These are phyloP conservation scores for Silene vulgaris DNA, from an alignment of 179 eudicot genomes.

Conservation along the genomic window DNA sequence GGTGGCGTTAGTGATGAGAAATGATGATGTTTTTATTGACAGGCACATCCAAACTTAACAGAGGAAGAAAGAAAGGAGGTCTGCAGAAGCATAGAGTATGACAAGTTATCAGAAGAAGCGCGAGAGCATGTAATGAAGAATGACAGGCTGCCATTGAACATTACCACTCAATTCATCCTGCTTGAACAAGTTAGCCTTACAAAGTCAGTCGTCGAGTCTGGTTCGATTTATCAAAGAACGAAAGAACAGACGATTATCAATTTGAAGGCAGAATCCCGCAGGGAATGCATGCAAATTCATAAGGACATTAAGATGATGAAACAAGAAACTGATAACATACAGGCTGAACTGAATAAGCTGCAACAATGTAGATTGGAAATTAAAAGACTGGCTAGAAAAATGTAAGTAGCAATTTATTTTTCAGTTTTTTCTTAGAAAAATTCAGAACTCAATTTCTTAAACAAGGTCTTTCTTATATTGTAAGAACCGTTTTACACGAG, in stretches of 20 bases:
- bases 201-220: conserved; percentile 28
- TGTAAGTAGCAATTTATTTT: conserved; percentile 1
- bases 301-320: conserved; percentile 34
- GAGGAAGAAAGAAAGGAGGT: conserved; percentile 35
- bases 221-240: conserved; percentile 32
- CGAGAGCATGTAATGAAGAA: conserved; percentile 37
- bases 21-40: background rate
- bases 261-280: conserved; percentile 20
- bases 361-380: conserved; percentile 30
- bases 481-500: no score
- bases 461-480: background rate
- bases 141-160: conserved; percentile 33
- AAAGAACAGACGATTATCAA: conserved; percentile 34
- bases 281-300: conserved; percentile 20
- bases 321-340: conserved; percentile 35
- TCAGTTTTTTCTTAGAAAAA: background rate
- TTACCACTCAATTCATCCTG: conserved; percentile 33
- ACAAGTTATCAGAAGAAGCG: conserved; percentile 41
- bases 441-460: background rate
- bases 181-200: conserved; percentile 44
- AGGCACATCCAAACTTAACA: conserved; percentile 41
- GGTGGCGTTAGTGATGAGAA: no score
- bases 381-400: conserved; percentile 26
- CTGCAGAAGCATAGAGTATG: conserved; percentile 37
- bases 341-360: conserved; percentile 32